phyloP scores from a whole-genome alignment of 345 rosid species.

The Populus davidiana region DNA sequence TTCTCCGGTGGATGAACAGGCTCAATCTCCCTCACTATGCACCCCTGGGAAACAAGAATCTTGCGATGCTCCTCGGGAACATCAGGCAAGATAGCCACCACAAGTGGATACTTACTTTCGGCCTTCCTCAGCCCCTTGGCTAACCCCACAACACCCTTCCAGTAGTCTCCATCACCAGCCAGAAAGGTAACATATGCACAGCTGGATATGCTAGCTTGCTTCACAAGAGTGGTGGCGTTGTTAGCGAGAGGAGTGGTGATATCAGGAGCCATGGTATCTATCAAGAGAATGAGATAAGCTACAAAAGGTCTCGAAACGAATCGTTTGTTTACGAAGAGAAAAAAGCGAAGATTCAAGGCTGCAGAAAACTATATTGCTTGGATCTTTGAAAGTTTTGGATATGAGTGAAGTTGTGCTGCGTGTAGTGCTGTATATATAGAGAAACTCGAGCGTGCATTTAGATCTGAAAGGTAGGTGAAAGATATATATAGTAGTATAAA shows the following conservation, averaged over 20 bases:
- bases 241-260: background rate
- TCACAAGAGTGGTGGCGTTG: constrained; percentile 5
- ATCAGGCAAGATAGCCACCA: constrained; percentile 73
- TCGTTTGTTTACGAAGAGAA: no score
- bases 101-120: constrained; percentile 57
- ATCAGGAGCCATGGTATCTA: constrained; percentile 16
- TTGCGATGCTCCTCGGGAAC: constrained; percentile 74
- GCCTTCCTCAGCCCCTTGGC: constrained; percentile 76
- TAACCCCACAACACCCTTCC: constrained; percentile 73
- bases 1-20: constrained; percentile 71
- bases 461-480: no score
- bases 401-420: no score
- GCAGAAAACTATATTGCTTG: no score
- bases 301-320: background rate
- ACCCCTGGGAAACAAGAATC: constrained; percentile 62
- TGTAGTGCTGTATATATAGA: no score
- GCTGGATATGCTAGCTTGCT: constrained; percentile 23
- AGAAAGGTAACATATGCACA: constrained; percentile 61
- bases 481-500: no score
- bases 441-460: no score
- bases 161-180: constrained; percentile 73
- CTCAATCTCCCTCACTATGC: constrained; percentile 57
- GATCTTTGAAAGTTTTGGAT: no score
- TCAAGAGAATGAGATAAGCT: background rate
- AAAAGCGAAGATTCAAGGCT: no score